A percentile compares a stretch with the other conserved stretches of the same genome.
Conservation (phyloP, 768 basidiomycete species). For the Suillus weaverae region DNA sequence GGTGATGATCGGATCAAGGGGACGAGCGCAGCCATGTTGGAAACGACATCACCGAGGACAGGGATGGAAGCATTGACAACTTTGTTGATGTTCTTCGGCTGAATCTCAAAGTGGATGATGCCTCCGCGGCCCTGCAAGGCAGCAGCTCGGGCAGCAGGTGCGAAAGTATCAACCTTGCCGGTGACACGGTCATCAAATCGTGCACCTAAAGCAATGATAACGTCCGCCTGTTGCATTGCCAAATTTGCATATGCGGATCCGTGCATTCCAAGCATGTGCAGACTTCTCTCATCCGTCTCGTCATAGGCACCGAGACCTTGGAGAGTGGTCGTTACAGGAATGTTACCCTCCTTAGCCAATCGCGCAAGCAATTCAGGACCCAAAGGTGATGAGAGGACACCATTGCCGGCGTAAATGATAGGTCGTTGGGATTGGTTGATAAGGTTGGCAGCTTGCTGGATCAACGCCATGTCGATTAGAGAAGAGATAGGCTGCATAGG, state of each 20-base stretch:
- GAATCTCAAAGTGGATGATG: conserved; percentile 99
- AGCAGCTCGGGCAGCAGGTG: conserved; percentile 86
- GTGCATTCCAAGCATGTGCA: conserved; percentile 99
- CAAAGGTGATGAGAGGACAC: conserved; percentile 76
- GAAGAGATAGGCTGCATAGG: conserved; percentile 61
- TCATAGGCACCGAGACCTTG: conserved; percentile 96
- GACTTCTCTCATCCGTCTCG: conserved; percentile 78
- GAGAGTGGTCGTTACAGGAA: conserved; percentile 95
- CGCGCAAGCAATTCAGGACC: conserved; percentile 82
- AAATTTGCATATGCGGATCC: conserved; percentile 96
- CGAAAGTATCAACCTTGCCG: conserved; percentile 85
- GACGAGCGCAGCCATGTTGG: conserved; percentile 79
- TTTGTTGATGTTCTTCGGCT: conserved; percentile 99
- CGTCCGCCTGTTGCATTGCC: conserved; percentile 96
- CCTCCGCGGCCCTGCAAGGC: conserved; percentile 86
- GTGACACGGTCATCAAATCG: conserved; percentile 99
- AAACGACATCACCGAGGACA: conserved; percentile 88
- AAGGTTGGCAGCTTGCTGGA: conserved; percentile 81
- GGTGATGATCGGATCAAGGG: conserved; percentile 68
- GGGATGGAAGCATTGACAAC: conserved; percentile 94
- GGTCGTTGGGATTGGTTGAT: conserved; percentile 93
- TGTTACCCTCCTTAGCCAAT: conserved; percentile 83
- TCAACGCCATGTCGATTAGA: conserved; percentile 62
- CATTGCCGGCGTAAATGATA: conserved; percentile 91
- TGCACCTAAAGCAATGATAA: conserved; percentile 95